phyloP scores from a whole-genome alignment of 2,329 filamentous ascomycete species.

The Emericellopsis cladophorae region DNA sequence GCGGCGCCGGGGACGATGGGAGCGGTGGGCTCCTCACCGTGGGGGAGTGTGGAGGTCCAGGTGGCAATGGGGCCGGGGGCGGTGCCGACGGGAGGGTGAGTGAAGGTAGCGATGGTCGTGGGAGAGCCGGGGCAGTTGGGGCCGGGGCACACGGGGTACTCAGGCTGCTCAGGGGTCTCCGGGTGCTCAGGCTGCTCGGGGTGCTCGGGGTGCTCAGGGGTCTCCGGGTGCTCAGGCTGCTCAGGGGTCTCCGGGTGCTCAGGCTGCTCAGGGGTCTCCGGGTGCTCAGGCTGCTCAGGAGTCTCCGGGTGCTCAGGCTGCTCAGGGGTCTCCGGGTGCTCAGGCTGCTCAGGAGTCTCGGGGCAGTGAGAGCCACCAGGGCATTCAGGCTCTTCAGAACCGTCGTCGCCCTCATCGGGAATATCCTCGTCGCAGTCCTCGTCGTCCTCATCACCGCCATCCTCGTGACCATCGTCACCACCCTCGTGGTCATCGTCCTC shows the following conservation, averaged over 20 bases:
- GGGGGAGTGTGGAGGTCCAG: constrained; percentile 4
- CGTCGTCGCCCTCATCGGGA: not conserved
- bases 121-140: not conserved
- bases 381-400: not conserved
- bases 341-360: not conserved
- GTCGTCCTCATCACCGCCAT: not conserved
- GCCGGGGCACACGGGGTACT: constrained; percentile 1
- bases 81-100: constrained; percentile 3
- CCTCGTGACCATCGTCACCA: not conserved
- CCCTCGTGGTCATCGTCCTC: not conserved
- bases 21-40: constrained; percentile 11
- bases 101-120: not conserved
- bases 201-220: not conserved
- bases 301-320: not conserved
- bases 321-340: not conserved
- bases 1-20: constrained; percentile 35
- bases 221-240: not conserved
- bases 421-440: not conserved
- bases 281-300: not conserved
- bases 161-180: not conserved
- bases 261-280: not conserved
- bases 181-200: not conserved
- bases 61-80: constrained; percentile 8
- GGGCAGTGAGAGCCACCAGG: not conserved
- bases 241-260: not conserved